Percentiles rank a stretch among this genome's conserved stretches.
phyloP scores from a whole-genome alignment of 805 yeast genomes.

The Barnettozyma botsteinii region DNA sequence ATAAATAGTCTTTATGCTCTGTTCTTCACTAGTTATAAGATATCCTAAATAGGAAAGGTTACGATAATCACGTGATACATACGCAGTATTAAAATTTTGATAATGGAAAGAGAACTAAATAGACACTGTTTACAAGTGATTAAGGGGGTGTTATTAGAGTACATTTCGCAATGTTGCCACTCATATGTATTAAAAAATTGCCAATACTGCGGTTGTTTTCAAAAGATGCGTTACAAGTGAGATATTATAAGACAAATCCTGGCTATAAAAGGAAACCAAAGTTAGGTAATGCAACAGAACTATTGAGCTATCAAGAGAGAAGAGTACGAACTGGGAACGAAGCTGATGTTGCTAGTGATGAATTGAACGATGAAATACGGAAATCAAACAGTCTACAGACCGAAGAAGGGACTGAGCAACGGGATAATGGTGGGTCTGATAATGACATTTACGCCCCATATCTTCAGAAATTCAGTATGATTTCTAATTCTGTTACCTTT shows the following conservation, averaged over 20 bases:
- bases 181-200: neutral
- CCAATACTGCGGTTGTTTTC: no score
- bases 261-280: constrained; percentile 5
- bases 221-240: neutral
- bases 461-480: constrained; percentile 9
- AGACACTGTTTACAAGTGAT: no score
- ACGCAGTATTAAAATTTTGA: no score
- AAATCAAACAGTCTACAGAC: no score
- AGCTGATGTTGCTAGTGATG: neutral
- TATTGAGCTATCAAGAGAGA: constrained; percentile 4
- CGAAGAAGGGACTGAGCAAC: neutral
- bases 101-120: no score
- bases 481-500: constrained; percentile 8
- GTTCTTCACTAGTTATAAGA: no score
- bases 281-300: constrained; percentile 8
- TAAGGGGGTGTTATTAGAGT: no score
- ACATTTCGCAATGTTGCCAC: neutral
- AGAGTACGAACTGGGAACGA: neutral
- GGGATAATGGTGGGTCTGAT: neutral
- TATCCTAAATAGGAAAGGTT: no score
- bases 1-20: no score
- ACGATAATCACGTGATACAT: no score
- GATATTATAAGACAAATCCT: neutral
- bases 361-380: neutral
- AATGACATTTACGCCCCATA: constrained; percentile 1